A percentile compares a stretch with the other conserved stretches of the same genome.
Conservation (phyloP, 176 grass and related monocot species). For the Oryza glaberrima region DNA sequence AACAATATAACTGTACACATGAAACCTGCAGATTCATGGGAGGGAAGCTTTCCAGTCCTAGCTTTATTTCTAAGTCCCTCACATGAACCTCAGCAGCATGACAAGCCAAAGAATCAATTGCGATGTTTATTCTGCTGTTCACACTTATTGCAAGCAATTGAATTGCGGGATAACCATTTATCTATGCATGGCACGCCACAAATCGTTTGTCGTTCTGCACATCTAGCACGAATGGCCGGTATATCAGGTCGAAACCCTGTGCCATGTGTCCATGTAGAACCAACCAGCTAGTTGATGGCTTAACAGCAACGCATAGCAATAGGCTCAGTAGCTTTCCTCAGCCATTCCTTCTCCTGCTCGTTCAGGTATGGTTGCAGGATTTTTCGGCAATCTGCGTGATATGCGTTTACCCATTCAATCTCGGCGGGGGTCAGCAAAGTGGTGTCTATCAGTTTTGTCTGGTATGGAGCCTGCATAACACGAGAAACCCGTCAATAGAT, state of each 20-base stretch:
- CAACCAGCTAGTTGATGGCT: background rate
- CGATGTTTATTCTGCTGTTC: background rate
- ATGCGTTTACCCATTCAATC: constrained; percentile 83
- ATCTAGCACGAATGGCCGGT: background rate
- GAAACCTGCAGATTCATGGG: background rate
- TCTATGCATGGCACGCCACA: background rate
- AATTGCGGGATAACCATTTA: background rate
- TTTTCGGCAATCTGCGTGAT: constrained; percentile 67
- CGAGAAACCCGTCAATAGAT: constrained; percentile 9
- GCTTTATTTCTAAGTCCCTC: background rate
- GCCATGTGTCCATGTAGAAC: background rate
- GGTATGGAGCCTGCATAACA: constrained; percentile 74
- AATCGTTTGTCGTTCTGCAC: background rate
- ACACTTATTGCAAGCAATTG: constrained; percentile 13
- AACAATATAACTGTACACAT: constrained; percentile 7
- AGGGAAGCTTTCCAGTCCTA: background rate
- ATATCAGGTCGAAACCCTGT: background rate
- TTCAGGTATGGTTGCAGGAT: constrained; percentile 64
- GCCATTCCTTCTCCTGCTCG: constrained; percentile 80
- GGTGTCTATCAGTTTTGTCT: constrained; percentile 80
- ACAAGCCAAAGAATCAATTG: background rate
- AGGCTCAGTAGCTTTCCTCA: constrained; percentile 71
- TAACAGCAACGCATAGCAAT: constrained; percentile 42
- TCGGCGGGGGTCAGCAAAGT: constrained; percentile 61
- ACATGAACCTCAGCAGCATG: background rate